Conservation (phyloP, 495 filamentous ascomycete species). For the Penicillium fimorum region DNA sequence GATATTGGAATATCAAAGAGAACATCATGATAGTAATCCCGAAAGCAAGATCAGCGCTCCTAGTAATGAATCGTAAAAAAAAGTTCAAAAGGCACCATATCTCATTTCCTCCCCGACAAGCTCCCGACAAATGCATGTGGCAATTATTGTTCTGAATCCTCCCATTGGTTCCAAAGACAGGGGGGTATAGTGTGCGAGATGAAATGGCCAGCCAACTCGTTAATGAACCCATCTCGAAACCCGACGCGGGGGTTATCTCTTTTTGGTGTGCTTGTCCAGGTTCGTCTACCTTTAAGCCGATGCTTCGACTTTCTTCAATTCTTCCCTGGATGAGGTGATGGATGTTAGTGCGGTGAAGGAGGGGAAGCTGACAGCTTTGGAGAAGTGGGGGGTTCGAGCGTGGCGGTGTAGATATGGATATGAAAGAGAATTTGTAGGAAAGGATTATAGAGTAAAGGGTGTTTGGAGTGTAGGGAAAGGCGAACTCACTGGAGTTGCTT, state of each 20-base stretch:
- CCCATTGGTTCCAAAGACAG: slow-evolving; percentile 9
- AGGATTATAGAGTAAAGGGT: not conserved
- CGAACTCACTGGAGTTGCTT: slow-evolving; percentile 78
- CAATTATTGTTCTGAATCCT: slow-evolving; percentile 1
- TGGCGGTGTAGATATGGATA: not conserved
- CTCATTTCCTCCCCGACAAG: slow-evolving; percentile 8
- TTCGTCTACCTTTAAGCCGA: slow-evolving; percentile 27
- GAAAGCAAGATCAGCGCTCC: not conserved
- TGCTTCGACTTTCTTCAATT: slow-evolving; percentile 89
- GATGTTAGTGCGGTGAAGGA: slow-evolving; percentile 12
- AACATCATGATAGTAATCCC: not conserved
- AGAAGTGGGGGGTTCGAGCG: not conserved
- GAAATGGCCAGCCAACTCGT: slow-evolving; percentile 9
- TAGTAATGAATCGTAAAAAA: slow-evolving; percentile 4
- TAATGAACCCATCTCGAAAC: slow-evolving; percentile 1
- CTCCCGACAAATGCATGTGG: slow-evolving; percentile 8
- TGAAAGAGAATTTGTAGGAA: not conserved
- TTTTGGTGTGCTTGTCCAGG: not conserved
- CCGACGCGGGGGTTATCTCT: not conserved
- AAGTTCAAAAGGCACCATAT: not conserved
- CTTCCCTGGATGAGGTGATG: slow-evolving; percentile 63
- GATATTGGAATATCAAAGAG: not conserved
- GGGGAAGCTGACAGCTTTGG: not conserved
- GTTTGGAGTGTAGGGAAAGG: not conserved
- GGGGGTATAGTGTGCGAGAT: slow-evolving; percentile 11